These are phyloP conservation scores for Cornus controversa DNA, from an alignment of 148 eudicot genomes.

Conservation along the genomic window DNA sequence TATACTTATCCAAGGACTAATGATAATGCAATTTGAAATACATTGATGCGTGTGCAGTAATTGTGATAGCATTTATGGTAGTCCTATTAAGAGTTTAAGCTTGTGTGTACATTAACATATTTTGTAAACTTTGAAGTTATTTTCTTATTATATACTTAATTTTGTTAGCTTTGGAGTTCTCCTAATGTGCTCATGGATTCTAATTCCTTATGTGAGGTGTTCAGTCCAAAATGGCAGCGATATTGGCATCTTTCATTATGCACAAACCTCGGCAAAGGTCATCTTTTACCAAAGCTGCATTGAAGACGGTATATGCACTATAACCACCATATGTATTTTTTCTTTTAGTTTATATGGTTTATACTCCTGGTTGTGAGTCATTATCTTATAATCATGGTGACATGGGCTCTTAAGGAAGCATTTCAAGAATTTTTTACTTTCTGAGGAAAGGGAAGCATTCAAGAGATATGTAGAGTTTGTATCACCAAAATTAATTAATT, in stretches of 20 bases:
- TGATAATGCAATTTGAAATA: neutral
- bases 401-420: neutral
- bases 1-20: neutral
- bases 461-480: neutral
- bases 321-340: neutral
- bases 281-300: slow-evolving; percentile 69
- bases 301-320: slow-evolving; percentile 59
- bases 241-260: slow-evolving; percentile 87
- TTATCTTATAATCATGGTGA: neutral
- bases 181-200: neutral
- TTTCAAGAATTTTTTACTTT: neutral
- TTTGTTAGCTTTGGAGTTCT: neutral
- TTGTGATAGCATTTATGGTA: neutral
- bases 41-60: too few species aligned
- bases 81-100: neutral
- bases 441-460: neutral
- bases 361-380: slow-evolving; percentile 1
- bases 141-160: too few species aligned
- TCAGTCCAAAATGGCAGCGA: slow-evolving; percentile 82
- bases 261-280: slow-evolving; percentile 83
- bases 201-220: neutral
- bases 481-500: neutral
- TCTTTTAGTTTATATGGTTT: neutral
- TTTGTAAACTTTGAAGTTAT: neutral
- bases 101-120: too few species aligned